Evolutionary conservation across 768 basidiomycete species (phyloP), one percentile per base, ranked within the genome.

Genomic region (Vishniacozyma victoriae): DNA sequence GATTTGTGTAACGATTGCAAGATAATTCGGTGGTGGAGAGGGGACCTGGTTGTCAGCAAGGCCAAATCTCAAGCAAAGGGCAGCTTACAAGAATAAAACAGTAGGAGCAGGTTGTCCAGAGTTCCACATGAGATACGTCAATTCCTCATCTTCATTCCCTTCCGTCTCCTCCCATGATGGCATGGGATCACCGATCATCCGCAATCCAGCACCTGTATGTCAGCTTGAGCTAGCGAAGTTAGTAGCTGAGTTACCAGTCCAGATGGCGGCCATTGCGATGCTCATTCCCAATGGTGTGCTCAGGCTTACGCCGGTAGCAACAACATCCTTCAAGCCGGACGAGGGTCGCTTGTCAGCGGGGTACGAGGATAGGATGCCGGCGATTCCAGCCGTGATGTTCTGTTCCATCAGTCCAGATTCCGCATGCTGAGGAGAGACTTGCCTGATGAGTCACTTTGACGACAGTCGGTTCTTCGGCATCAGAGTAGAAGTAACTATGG

Each of bases 361-460:
- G 57, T 93, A 80, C 18, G 91, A 67, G 4, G 82, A 79, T 27
- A 85, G 82, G 19, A 81, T 75, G 3, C 85, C 85, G 0, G 87
- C 81, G n/a, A 91, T 84, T 26, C 87, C 91, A 3, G 91, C 87
- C 2, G 88, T 92, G 49, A 93, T 65, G 55, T 89, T 90, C 68
- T 75, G 52, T 19, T 26, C 4, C 41, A 23, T 29, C 49, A 44
- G 54, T 29, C 2, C 16, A 14, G 5, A n/a, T 29, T 5, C 25
- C 26, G 33, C 19, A 27, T 45, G 26, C 7, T 23, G 16, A 35
- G 9, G 5, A 26, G 20, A 3, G 20, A 56, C 69, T 41, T 44
- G 72, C 72, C 33, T 85, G 78, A 67, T 90, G 87, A 0, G 87
- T 87, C 25, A 91, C 55, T 39, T 58, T 51, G 24, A 50, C 33